Conservation (phyloP, 176 grass and related monocot genomes). For the Stipa capillata region DNA sequence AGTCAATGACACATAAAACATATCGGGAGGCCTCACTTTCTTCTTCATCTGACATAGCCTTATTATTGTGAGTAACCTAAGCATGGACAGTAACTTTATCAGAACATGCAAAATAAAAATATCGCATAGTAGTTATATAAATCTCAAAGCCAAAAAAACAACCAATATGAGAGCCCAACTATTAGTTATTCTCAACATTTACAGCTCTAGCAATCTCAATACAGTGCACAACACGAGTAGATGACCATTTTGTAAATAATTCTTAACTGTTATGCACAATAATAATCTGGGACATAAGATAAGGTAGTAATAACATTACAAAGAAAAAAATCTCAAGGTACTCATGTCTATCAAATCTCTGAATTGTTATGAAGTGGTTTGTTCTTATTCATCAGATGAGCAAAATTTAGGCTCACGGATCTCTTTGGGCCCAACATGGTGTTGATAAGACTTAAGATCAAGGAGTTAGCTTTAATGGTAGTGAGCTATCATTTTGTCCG, state of each 20-base stretch:
- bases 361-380: background rate
- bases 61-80: constrained; percentile 21
- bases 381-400: background rate
- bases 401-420: background rate
- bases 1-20: constrained; percentile 62
- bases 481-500: background rate
- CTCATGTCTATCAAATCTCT: background rate
- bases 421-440: background rate
- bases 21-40: constrained; percentile 29
- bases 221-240: background rate
- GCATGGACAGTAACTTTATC: background rate
- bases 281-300: background rate
- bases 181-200: background rate
- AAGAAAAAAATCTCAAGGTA: background rate
- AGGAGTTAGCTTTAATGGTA: background rate
- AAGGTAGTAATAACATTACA: background rate
- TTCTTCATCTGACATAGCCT: constrained; percentile 30
- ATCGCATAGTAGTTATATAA: background rate
- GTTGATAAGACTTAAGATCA: background rate
- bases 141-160: background rate
- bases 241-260: background rate
- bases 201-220: background rate
- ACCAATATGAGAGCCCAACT: background rate
- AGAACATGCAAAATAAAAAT: background rate
- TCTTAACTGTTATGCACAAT: background rate